Conservation (phyloP, 169 alveolate genomes). For the Babesia divergens region DNA sequence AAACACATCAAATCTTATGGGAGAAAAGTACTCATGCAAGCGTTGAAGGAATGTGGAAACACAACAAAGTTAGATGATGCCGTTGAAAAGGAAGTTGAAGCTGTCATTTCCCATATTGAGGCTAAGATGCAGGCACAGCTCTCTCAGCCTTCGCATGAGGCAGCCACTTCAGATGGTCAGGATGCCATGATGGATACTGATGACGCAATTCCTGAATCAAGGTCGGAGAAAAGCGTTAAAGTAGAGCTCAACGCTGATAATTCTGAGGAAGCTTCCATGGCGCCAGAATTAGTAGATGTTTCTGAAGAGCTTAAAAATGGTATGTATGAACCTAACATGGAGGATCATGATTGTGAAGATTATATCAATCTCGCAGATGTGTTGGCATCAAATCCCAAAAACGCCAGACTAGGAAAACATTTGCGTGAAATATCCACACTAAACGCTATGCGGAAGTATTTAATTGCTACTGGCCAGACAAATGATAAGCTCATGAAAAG, state of each 20-base stretch:
- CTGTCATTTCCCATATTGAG: background rate
- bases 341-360: background rate
- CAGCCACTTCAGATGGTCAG: too few relatives aligned
- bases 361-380: slow-evolving; percentile 16
- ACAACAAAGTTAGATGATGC: background rate
- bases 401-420: background rate
- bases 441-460: slow-evolving; percentile 8
- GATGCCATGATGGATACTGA: too few relatives aligned
- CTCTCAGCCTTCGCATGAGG: too few relatives aligned
- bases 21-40: background rate
- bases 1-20: background rate
- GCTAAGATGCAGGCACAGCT: background rate
- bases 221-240: background rate
- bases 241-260: background rate
- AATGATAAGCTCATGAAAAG: slow-evolving; percentile 2
- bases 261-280: background rate
- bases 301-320: background rate
- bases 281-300: slow-evolving; percentile 11
- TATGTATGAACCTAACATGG: background rate
- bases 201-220: background rate
- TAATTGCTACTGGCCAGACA: background rate
- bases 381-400: background rate
- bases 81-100: background rate
- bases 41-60: background rate
- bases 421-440: slow-evolving; percentile 7